Conservation (phyloP, 768 basidiomycete genomes). For the Amanita brunnescens region DNA sequence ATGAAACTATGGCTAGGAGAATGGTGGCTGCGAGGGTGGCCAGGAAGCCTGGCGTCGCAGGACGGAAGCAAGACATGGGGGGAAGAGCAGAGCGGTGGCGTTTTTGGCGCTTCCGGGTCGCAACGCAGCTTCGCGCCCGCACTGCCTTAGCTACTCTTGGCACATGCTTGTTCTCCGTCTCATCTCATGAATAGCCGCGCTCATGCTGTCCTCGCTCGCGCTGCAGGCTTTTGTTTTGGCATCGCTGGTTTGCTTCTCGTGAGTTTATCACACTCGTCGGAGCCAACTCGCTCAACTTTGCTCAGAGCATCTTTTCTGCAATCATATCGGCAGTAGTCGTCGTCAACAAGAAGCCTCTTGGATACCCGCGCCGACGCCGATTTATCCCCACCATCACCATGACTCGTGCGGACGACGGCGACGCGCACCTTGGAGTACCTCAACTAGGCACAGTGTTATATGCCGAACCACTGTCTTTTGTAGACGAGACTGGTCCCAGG, state of each 20-base stretch:
- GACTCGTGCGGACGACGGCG: background rate
- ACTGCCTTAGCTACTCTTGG: background rate
- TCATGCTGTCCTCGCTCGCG: conserved; percentile 20
- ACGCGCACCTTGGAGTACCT: background rate
- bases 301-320: conserved; percentile 27
- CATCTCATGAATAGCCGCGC: conserved; percentile 9
- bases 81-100: conserved; percentile 1
- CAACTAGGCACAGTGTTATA: too few relatives aligned
- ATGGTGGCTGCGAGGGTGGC: conserved; percentile 72
- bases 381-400: conserved; percentile 5
- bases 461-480: background rate
- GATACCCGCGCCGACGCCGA: background rate
- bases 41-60: conserved; percentile 86
- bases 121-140: too few relatives aligned
- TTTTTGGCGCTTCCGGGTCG: background rate
- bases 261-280: conserved; percentile 9
- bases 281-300: background rate
- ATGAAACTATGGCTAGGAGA: conserved; percentile 79
- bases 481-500: conserved; percentile 6
- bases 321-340: conserved; percentile 11
- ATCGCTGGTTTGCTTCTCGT: conserved; percentile 28
- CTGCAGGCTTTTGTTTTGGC: conserved; percentile 25
- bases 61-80: conserved; percentile 60
- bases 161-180: background rate
- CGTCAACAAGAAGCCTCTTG: background rate